Percentiles rank a stretch among this genome's conserved stretches.
Conservation (phyloP, 805 yeast species). For the Komagataella populi region DNA sequence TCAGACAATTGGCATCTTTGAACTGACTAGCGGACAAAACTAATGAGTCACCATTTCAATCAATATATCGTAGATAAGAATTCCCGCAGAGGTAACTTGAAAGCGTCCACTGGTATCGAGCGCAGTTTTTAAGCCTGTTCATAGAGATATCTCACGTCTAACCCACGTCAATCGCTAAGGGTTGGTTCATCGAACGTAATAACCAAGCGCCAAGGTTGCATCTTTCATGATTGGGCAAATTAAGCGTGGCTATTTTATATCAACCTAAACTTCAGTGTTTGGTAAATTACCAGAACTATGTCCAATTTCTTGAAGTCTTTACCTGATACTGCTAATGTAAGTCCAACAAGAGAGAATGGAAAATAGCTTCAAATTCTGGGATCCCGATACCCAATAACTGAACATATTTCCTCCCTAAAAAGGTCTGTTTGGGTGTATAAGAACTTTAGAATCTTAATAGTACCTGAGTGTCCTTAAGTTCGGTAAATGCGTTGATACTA, state of each 20-base stretch:
- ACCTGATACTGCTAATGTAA: conserved; percentile 67
- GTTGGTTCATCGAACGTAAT: conserved; percentile 47
- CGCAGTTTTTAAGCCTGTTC: conserved; percentile 42
- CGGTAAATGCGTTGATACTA: no score
- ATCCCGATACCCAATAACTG: conserved; percentile 39
- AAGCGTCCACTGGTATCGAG: conserved; percentile 58
- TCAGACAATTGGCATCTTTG: conserved; percentile 42
- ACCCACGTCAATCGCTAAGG: conserved; percentile 62
- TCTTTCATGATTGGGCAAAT: conserved; percentile 26
- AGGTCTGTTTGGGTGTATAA: conserved; percentile 22
- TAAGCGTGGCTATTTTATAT: conserved; percentile 51
- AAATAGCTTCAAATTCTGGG: conserved; percentile 67
- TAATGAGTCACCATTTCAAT: conserved; percentile 77
- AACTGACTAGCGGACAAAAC: conserved; percentile 49
- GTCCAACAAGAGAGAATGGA: conserved; percentile 80
- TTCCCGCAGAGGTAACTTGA: conserved; percentile 69
- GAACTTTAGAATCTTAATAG: conserved; percentile 26
- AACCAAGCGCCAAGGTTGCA: conserved; percentile 45
- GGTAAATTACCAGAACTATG: conserved; percentile 62
- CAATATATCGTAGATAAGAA: conserved; percentile 61
- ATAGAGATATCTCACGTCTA: conserved; percentile 56
- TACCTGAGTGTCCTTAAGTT: conserved; percentile 22
- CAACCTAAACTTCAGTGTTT: conserved; percentile 79
- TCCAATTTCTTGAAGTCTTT: conserved; percentile 61
- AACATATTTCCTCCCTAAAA: conserved; percentile 34